These are phyloP conservation scores for Avena sativa DNA, from an alignment of 176 grass and related monocot species.

Conservation along the genomic window DNA sequence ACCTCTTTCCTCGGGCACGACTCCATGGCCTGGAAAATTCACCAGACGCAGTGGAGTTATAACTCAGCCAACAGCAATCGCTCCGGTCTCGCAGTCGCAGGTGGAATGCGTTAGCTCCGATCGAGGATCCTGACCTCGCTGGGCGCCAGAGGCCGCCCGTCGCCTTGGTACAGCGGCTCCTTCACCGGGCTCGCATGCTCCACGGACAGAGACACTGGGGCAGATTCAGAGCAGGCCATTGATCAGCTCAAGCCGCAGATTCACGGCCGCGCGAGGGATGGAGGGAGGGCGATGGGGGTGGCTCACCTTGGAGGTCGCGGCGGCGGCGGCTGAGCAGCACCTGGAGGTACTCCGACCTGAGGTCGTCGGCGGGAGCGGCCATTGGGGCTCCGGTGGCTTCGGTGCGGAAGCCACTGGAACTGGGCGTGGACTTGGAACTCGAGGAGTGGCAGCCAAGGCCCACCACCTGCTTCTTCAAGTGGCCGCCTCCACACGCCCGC, in stretches of 20 bases:
- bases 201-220: conserved; percentile 59
- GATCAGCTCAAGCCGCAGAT: background rate
- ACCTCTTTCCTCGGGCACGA: conserved; percentile 69
- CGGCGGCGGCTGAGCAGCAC: conserved; percentile 66
- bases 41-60: background rate
- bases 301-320: conserved; percentile 40
- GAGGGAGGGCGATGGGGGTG: background rate
- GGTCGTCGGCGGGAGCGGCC: conserved; percentile 23
- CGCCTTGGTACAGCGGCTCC: conserved; percentile 63
- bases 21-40: conserved; percentile 65
- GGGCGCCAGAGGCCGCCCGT: conserved; percentile 1
- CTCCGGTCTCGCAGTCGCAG: background rate
- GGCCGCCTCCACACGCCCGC: background rate
- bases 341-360: conserved; percentile 55
- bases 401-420: background rate
- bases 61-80: background rate
- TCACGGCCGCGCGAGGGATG: background rate
- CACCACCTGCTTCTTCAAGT: background rate
- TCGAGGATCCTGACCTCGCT: conserved; percentile 49
- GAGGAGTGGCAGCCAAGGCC: background rate
- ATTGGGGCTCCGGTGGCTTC: conserved; percentile 26
- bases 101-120: background rate
- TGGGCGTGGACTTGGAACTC: background rate
- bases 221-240: background rate
- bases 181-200: conserved; percentile 61